These are phyloP conservation scores for Camelina neglecta DNA, from an alignment of 345 rosid species.

Conservation along the genomic window DNA sequence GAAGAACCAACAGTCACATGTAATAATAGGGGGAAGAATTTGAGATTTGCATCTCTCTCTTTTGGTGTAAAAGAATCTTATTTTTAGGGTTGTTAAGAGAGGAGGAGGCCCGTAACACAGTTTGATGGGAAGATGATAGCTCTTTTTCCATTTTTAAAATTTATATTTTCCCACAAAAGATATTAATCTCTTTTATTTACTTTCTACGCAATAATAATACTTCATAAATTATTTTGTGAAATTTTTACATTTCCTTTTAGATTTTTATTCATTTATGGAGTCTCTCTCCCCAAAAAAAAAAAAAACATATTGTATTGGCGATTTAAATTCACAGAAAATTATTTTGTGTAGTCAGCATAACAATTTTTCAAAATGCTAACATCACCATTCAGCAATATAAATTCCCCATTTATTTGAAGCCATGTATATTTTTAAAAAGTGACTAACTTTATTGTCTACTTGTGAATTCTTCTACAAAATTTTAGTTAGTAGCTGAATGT, in stretches of 20 bases:
- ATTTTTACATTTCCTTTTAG: neutral
- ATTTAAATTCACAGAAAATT: neutral
- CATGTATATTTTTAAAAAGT: neutral
- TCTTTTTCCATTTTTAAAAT: neutral
- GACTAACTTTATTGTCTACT: neutral
- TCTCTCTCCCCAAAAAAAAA: neutral
- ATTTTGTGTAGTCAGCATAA: neutral
- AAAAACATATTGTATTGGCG: neutral
- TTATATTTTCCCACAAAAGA: conserved; percentile 1
- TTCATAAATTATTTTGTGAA: neutral
- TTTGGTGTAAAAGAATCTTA: conserved; percentile 34
- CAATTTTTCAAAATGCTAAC: neutral
- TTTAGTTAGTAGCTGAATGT: neutral
- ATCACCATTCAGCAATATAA: neutral
- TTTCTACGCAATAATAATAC: neutral
- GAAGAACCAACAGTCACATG: conserved; percentile 65
- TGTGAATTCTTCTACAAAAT: neutral
- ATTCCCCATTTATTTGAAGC: neutral
- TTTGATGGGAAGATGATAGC: conserved; percentile 51
- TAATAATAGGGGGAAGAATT: conserved; percentile 46
- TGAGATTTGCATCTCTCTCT: conserved; percentile 39
- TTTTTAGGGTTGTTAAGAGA: conserved; percentile 38
- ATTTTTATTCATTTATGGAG: neutral
- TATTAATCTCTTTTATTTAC: neutral
- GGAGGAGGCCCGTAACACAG: conserved; percentile 47